A percentile compares a stretch with the other conserved stretches of the same genome.
Evolutionary conservation across 176 grass and related monocot genomes (phyloP).

Genomic region (Aegilops sharonensis): DNA sequence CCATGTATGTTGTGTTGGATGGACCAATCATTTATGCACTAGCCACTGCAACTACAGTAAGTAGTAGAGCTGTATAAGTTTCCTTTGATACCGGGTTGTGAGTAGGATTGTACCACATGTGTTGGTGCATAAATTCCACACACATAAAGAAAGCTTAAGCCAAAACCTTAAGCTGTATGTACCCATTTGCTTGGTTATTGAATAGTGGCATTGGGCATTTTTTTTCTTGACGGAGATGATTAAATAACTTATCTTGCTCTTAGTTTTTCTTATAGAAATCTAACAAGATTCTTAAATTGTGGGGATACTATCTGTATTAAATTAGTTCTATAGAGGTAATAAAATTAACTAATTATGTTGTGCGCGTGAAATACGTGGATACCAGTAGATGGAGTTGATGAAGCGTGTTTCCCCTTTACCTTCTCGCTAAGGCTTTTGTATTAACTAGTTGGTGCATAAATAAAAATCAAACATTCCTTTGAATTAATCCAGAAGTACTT

Average conservation of each 20-base stretch:
- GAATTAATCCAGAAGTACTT: neutral
- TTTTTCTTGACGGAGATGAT: too few species aligned
- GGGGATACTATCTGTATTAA: too few species aligned
- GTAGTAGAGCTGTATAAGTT: neutral
- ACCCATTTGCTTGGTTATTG: neutral
- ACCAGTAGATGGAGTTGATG: neutral
- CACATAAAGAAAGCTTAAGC: neutral
- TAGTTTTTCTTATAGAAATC: too few species aligned
- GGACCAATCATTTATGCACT: neutral
- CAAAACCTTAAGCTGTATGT: neutral
- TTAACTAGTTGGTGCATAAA: neutral
- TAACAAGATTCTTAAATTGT: too few species aligned
- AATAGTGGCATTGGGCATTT: too few species aligned
- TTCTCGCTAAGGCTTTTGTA: neutral
- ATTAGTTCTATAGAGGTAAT: too few species aligned
- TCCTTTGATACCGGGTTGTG: neutral
- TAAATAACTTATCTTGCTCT: too few species aligned
- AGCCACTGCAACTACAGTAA: neutral
- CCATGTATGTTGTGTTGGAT: neutral
- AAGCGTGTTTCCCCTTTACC: neutral
- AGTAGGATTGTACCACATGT: slow-evolving; percentile 28
- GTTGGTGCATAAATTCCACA: neutral
- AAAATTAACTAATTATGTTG: too few species aligned
- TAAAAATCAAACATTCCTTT: too few species aligned
- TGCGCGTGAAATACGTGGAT: too few species aligned